These are phyloP conservation scores for Saccharomyces pastorianus DNA, from an alignment of 1,139 yeast species.

Conservation along the genomic window DNA sequence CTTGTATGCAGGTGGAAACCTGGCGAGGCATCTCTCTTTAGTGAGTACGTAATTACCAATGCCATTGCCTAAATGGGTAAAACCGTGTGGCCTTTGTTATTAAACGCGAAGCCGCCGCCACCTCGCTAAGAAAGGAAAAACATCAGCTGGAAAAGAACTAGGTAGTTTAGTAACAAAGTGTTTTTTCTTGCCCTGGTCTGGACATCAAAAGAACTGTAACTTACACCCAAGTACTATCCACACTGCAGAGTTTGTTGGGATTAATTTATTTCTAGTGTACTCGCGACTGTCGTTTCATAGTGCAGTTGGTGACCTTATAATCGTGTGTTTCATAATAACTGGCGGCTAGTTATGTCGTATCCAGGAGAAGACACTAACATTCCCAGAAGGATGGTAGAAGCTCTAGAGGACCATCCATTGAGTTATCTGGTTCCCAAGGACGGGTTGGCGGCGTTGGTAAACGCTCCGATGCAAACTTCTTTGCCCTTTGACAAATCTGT, in stretches of 20 bases:
- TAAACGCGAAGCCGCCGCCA: background rate
- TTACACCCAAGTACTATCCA: background rate
- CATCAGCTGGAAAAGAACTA: background rate
- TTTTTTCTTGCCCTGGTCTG: background rate
- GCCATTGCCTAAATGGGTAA: background rate
- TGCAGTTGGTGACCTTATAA: background rate
- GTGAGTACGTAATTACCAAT: background rate
- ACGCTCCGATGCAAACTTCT: slow-evolving; percentile 11
- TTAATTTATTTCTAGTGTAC: background rate
- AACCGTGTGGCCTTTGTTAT: background rate
- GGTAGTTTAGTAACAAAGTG: background rate
- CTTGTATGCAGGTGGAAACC: no score
- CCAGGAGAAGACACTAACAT: slow-evolving; percentile 26
- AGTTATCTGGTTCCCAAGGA: slow-evolving; percentile 26
- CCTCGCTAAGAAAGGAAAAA: background rate
- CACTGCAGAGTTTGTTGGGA: background rate
- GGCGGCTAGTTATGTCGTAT: slow-evolving; percentile 6
- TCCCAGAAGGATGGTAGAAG: slow-evolving; percentile 24
- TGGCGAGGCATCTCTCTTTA: no score
- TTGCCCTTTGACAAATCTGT: slow-evolving; percentile 3
- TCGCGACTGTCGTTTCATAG: background rate
- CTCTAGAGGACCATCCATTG: slow-evolving; percentile 26
- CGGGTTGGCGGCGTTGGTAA: slow-evolving; percentile 16
- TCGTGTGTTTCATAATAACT: background rate
- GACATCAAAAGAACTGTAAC: background rate